A percentile compares a stretch with the other conserved stretches of the same genome.
phyloP scores from a whole-genome alignment of 495 filamentous ascomycete genomes.

The Hypoxylon intermedium region DNA sequence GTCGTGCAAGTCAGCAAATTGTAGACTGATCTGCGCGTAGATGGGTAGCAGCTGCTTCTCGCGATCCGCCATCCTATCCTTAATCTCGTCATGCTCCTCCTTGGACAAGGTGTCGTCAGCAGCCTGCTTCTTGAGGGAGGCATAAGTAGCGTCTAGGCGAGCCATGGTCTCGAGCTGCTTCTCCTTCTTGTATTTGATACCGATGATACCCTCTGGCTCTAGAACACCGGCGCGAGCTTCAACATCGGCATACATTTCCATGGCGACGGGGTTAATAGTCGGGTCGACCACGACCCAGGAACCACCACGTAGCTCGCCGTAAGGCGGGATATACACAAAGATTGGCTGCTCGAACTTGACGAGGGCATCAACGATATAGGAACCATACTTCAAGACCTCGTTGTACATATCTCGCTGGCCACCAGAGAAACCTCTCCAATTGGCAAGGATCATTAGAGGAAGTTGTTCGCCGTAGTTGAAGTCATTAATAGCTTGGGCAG shows the following conservation, averaged over 20 bases:
- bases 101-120: conserved; percentile 70
- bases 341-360: conserved; percentile 98
- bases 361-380: conserved; percentile 96
- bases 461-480: conserved; percentile 99
- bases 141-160: conserved; percentile 85
- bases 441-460: conserved; percentile 97
- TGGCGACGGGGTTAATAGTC: conserved; percentile 92
- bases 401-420: conserved; percentile 99
- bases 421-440: conserved; percentile 99
- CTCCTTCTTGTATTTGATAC: conserved; percentile 97
- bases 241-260: conserved; percentile 99
- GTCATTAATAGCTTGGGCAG: conserved; percentile 95
- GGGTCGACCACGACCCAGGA: conserved; percentile 99
- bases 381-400: conserved; percentile 98
- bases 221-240: conserved; percentile 95
- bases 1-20: conserved; percentile 97
- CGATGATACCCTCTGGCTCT: conserved; percentile 96
- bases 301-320: conserved; percentile 95
- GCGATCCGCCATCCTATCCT: conserved; percentile 83
- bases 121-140: conserved; percentile 77
- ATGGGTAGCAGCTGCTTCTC: conserved; percentile 90
- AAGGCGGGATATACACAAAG: conserved; percentile 97
- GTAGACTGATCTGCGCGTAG: conserved; percentile 89
- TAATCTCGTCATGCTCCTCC: conserved; percentile 78
- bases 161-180: conserved; percentile 99